phyloP scores from a whole-genome alignment of 768 basidiomycete species.

The Fomitopsis serialis region DNA sequence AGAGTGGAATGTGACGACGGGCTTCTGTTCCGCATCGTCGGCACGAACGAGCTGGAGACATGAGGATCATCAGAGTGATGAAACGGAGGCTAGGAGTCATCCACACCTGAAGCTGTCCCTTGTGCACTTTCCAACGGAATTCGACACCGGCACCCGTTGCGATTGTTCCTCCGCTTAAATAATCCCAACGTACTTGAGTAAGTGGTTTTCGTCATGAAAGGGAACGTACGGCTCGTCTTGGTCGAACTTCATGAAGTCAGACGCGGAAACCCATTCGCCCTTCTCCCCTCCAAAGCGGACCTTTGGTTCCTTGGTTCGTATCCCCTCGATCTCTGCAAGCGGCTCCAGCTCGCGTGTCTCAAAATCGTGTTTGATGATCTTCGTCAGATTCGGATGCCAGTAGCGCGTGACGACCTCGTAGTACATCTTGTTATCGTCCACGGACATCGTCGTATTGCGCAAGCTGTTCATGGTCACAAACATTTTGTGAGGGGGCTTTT shows the following conservation, averaged over 20 bases:
- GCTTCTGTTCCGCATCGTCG: slow-evolving; percentile 34
- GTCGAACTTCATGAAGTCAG: slow-evolving; percentile 34
- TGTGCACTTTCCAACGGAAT: slow-evolving; percentile 44
- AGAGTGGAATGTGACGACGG: slow-evolving; percentile 39
- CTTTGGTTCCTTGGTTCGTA: slow-evolving; percentile 27
- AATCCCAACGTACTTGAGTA: background rate
- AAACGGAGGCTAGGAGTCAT: background rate
- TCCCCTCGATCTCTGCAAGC: slow-evolving; percentile 42
- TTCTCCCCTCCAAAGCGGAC: slow-evolving; percentile 39
- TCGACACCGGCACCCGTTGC: slow-evolving; percentile 26
- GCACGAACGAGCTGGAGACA: slow-evolving; percentile 37
- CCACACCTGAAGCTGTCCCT: slow-evolving; percentile 38
- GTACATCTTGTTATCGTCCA: slow-evolving; percentile 37
- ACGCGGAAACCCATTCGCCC: slow-evolving; percentile 36
- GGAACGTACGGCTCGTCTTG: slow-evolving; percentile 23
- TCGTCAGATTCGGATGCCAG: slow-evolving; percentile 50
- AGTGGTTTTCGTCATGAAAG: background rate
- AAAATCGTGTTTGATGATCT: slow-evolving; percentile 42
- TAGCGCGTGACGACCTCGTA: slow-evolving; percentile 50
- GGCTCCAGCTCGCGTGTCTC: slow-evolving; percentile 35
- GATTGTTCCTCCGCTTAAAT: slow-evolving; percentile 39
- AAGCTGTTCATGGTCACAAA: slow-evolving; percentile 45
- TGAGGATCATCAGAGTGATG: background rate
- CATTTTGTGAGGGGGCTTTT: slow-evolving; percentile 32
- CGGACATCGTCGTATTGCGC: slow-evolving; percentile 43